Evolutionary conservation across 1,284 basidiomycete genomes (phyloP), one percentile per base, ranked within the genome.

Genomic region (Malassezia globosa): DNA sequence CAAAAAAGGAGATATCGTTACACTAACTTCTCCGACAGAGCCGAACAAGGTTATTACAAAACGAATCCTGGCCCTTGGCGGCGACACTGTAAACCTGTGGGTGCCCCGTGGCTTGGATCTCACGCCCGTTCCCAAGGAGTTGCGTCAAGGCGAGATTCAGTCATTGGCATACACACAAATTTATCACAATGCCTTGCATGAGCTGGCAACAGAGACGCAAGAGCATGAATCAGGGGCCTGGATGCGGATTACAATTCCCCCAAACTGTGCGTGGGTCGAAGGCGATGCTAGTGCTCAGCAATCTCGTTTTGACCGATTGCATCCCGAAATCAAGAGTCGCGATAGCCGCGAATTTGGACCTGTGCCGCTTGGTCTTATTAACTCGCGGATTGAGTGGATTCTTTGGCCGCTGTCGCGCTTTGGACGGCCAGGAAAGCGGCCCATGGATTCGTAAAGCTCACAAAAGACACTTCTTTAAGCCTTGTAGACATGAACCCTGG

Each of bases 1-100:
- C 37, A 51, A 67, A 7, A 58, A 74, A 5, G 77, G 77, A 2
- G 77, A 79, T 50, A 73, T 79, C 29, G 76, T 78, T 10, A 76
- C 75, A 1, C 55, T 79, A 14, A 46, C 46, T 58, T 76, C 76
- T 6, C 76, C 77, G 1, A 61, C 72, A 23, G 72, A 77, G 51
- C 76, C 76, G 1, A 64, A 73, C 10, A 41, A 70, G 11, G 60
- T 77, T 8, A 70, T 77, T n/a, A 76, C 75, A 8, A 79, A 79
- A 54, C 73, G 77, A 1, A 75, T 79, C 38, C 64, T 79, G 34
- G 77, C 75, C 8, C 63, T 78, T 6, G 74, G 75, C 42, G 76
- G 76, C n/a, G 76, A 78, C 55, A 61, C 76, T 1, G 75, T 76
- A 38, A 58, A 70, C 11, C 74, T 76, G 0, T 64, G 58, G 58